phyloP scores from a whole-genome alignment of 2,329 filamentous ascomycete species.

The Pseudogymnoascus sp. region DNA sequence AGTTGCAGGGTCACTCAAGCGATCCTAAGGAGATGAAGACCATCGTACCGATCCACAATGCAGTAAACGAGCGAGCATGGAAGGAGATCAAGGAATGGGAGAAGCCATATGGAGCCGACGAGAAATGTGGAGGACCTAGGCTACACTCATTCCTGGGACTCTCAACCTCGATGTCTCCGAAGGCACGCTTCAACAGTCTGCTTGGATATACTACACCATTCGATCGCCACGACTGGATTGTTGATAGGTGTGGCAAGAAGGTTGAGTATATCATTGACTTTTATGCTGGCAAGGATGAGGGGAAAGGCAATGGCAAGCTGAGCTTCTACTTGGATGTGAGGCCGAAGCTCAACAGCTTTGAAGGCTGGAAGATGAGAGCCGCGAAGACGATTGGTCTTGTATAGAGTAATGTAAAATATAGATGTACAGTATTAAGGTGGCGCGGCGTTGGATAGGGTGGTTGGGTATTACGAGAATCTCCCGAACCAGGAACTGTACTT shows the following conservation, averaged over 20 bases:
- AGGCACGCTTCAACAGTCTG: constrained; percentile 72
- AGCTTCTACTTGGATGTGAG: constrained; percentile 64
- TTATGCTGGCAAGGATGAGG: constrained; percentile 62
- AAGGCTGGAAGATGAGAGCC: constrained; percentile 61
- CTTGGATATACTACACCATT: constrained; percentile 90
- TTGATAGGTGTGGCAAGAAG: constrained; percentile 79
- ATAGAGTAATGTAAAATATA: constrained; percentile 26
- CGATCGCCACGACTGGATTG: constrained; percentile 94
- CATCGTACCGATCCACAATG: constrained; percentile 96
- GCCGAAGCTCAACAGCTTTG: constrained; percentile 62
- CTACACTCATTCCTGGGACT: constrained; percentile 79
- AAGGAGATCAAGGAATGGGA: constrained; percentile 89
- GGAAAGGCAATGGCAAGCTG: constrained; percentile 36
- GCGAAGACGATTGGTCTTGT: constrained; percentile 44
- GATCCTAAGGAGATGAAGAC: constrained; percentile 73
- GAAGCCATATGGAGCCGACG: constrained; percentile 51
- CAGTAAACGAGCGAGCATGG: constrained; percentile 96
- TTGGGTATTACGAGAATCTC: not conserved
- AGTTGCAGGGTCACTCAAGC: constrained; percentile 54
- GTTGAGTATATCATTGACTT: constrained; percentile 98
- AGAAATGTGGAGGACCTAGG: constrained; percentile 69
- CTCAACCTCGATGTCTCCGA: constrained; percentile 65
- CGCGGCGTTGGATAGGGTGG: not conserved
- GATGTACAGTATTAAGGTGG: not conserved
- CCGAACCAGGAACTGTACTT: constrained; percentile 2